phyloP scores from a whole-genome alignment of 441 rosid genomes.

The Pelargonium hybrid region DNA sequence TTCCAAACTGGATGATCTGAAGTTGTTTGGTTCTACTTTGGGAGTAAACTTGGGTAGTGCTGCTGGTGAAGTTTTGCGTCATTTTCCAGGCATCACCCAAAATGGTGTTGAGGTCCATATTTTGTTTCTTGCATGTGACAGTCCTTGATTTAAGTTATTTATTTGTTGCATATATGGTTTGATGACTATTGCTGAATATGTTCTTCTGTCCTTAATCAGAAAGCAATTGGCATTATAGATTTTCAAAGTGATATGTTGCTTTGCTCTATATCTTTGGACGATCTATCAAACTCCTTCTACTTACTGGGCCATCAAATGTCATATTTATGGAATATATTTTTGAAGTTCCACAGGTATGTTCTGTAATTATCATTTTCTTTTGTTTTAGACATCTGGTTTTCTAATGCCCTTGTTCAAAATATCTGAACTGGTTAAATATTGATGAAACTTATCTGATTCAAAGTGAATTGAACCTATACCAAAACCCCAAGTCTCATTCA shows the following conservation, averaged over 20 bases:
- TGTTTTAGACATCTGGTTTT: slow-evolving; percentile 8
- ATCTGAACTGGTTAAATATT: too few species aligned
- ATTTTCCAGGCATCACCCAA: slow-evolving; percentile 39
- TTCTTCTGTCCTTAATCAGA: slow-evolving; percentile 35
- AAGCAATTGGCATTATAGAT: slow-evolving; percentile 28
- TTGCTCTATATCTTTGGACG: slow-evolving; percentile 36
- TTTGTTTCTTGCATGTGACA: slow-evolving; percentile 21
- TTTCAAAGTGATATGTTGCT: slow-evolving; percentile 34
- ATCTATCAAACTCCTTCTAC: slow-evolving; percentile 36
- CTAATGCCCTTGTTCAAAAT: too few species aligned
- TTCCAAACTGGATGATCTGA: slow-evolving; percentile 38
- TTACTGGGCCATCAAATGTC: slow-evolving; percentile 54
- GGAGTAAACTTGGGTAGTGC: slow-evolving; percentile 25
- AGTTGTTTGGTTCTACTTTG: slow-evolving; percentile 25
- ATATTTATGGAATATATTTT: slow-evolving; percentile 63
- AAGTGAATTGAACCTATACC: neutral
- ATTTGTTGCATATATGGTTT: neutral
- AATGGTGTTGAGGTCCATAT: slow-evolving; percentile 65
- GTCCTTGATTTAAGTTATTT: neutral
- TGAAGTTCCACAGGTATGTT: slow-evolving; percentile 76
- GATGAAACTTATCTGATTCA: neutral
- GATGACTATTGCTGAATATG: slow-evolving; percentile 3
- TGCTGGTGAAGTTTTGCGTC: slow-evolving; percentile 31
- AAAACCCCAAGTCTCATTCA: neutral
- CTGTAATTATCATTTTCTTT: neutral